Conservation (phyloP, 768 basidiomycete genomes). For the Hericium rajendrae region DNA sequence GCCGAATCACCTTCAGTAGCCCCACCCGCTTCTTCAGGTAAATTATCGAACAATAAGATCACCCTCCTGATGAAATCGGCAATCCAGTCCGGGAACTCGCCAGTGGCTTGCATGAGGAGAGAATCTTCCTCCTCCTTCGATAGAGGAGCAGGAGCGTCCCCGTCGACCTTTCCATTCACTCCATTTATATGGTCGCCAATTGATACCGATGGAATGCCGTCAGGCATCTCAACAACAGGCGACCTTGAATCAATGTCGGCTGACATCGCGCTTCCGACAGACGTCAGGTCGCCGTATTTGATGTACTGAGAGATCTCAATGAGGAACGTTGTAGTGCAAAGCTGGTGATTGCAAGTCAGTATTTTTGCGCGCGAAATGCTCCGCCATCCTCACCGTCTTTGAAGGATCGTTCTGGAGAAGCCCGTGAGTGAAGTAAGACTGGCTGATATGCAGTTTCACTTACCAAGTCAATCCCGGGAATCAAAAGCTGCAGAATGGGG, state of each 20-base stretch:
- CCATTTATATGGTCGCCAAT: slow-evolving; percentile 27
- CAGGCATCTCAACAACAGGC: slow-evolving; percentile 8
- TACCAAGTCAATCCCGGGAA: slow-evolving; percentile 83
- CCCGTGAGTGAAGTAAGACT: slow-evolving; percentile 1
- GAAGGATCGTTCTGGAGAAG: slow-evolving; percentile 57
- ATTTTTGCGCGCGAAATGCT: background rate
- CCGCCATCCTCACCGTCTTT: slow-evolving; percentile 48
- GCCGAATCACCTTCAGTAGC: slow-evolving; percentile 45
- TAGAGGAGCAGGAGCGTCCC: slow-evolving; percentile 23
- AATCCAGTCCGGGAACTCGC: slow-evolving; percentile 75
- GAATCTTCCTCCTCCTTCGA: slow-evolving; percentile 62
- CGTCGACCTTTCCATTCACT: slow-evolving; percentile 4
- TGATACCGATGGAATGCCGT: slow-evolving; percentile 18
- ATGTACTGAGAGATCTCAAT: slow-evolving; percentile 68
- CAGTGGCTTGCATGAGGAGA: slow-evolving; percentile 59
- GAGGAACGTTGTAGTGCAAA: slow-evolving; percentile 69
- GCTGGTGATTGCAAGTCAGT: slow-evolving; percentile 27
- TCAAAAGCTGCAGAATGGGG: slow-evolving; percentile 67
- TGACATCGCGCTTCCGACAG: slow-evolving; percentile 9
- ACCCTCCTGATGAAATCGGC: slow-evolving; percentile 72
- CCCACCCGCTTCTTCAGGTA: slow-evolving; percentile 74
- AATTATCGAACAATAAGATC: slow-evolving; percentile 71
- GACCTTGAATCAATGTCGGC: slow-evolving; percentile 16
- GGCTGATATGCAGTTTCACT: slow-evolving; percentile 15
- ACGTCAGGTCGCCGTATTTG: slow-evolving; percentile 57